Evolutionary conservation across 768 basidiomycete genomes (phyloP).

Genomic region (Suillus subluteus): DNA sequence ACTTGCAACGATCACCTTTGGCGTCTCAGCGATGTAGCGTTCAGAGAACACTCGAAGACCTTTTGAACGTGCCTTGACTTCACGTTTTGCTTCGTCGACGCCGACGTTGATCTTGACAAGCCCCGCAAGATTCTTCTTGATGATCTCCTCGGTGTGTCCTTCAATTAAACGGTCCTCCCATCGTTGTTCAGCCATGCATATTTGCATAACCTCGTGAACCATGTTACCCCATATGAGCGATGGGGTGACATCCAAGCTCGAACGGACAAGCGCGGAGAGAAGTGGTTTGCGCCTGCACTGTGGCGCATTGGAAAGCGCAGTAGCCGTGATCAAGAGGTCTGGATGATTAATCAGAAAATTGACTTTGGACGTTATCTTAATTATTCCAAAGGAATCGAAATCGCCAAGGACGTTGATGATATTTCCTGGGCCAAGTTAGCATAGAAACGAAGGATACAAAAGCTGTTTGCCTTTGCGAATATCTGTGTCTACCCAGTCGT

Average conservation of each 20-base stretch:
- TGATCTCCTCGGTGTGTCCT: slow-evolving; percentile 56
- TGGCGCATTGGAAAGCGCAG: slow-evolving; percentile 80
- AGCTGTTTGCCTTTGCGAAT: slow-evolving; percentile 55
- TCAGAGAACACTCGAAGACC: slow-evolving; percentile 68
- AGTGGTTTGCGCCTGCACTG: slow-evolving; percentile 88
- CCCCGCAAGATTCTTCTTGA: slow-evolving; percentile 57
- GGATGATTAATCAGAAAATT: slow-evolving; percentile 89
- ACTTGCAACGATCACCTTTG: slow-evolving; percentile 53
- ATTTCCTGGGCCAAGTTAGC: slow-evolving; percentile 58
- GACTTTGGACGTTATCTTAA: slow-evolving; percentile 61
- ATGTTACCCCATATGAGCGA: slow-evolving; percentile 90
- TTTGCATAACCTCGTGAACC: slow-evolving; percentile 90
- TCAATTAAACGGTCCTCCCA: slow-evolving; percentile 73
- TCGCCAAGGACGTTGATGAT: slow-evolving; percentile 75
- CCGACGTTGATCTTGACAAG: slow-evolving; percentile 61
- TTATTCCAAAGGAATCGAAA: slow-evolving; percentile 41
- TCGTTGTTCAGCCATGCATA: slow-evolving; percentile 59
- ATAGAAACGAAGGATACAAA: background rate
- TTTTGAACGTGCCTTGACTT: slow-evolving; percentile 61
- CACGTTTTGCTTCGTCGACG: slow-evolving; percentile 66
- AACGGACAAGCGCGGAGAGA: slow-evolving; percentile 65
- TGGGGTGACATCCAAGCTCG: slow-evolving; percentile 62
- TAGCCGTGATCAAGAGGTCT: slow-evolving; percentile 89
- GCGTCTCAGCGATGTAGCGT: slow-evolving; percentile 63
- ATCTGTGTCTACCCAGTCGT: slow-evolving; percentile 78